phyloP scores from a whole-genome alignment of 257 asterid species.

The Asclepias syriaca region DNA sequence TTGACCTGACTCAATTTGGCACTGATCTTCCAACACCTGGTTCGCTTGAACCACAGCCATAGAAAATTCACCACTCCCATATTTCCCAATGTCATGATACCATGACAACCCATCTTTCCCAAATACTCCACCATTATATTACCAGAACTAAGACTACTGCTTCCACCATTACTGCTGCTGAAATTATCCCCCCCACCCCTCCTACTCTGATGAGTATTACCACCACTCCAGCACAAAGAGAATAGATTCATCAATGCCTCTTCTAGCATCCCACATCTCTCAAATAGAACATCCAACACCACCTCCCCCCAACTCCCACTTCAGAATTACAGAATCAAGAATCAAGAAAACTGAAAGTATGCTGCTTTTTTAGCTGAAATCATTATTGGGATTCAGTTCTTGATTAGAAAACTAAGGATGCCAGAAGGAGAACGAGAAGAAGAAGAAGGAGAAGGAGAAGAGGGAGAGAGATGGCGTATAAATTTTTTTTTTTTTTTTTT shows the following conservation, averaged over 20 bases:
- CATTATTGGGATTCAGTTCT: neutral
- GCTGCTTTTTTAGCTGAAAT: neutral
- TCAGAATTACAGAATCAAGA: constrained; percentile 1
- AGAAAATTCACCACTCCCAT: constrained; percentile 72
- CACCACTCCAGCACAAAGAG: constrained; percentile 27
- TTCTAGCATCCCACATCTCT: constrained; percentile 25
- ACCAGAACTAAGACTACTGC: neutral
- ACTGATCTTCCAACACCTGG: constrained; percentile 78
- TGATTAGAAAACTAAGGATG: neutral
- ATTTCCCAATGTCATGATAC: constrained; percentile 73
- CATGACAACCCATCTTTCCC: constrained; percentile 61
- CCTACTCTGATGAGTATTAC: constrained; percentile 11
- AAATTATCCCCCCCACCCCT: constrained; percentile 13
- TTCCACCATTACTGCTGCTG: constrained; percentile 6
- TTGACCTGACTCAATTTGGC: constrained; percentile 87
- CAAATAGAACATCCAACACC: too few species aligned
- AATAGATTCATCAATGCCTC: constrained; percentile 32
- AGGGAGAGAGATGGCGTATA: neutral
- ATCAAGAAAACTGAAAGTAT: neutral
- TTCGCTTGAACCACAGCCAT: constrained; percentile 94
- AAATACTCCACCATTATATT: neutral
- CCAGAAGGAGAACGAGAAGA: neutral
- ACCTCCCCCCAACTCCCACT: neutral
- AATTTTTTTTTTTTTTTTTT: neutral
- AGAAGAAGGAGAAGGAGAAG: neutral